A percentile compares a stretch with the other conserved stretches of the same genome.
phyloP scores from a whole-genome alignment of 2,329 filamentous ascomycete genomes.

The Aspergillus chevalieri region DNA sequence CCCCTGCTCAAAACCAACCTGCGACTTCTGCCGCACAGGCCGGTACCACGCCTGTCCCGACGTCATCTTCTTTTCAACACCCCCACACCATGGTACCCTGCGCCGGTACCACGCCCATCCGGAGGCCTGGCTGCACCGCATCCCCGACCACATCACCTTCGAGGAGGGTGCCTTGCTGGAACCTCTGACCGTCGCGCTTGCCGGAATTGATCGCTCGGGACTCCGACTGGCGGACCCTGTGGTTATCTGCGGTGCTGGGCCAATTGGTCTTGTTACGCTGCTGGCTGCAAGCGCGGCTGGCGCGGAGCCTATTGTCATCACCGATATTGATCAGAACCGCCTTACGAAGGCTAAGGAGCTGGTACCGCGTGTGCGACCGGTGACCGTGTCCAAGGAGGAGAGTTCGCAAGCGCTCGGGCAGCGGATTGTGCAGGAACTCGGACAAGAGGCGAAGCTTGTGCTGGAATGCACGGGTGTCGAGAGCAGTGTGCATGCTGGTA shows the following conservation, averaged over 20 bases:
- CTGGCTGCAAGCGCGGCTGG: slow-evolving; percentile 12
- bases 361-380: slow-evolving; percentile 8
- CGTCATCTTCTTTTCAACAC: slow-evolving; percentile 14
- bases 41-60: slow-evolving; percentile 15
- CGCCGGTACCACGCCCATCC: slow-evolving; percentile 15
- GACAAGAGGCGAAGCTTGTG: slow-evolving; percentile 14
- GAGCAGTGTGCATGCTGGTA: slow-evolving; percentile 14
- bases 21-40: slow-evolving; percentile 12
- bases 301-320: slow-evolving; percentile 14
- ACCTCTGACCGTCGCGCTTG: slow-evolving; percentile 13
- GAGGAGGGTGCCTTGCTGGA: slow-evolving; percentile 13
- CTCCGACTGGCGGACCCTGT: slow-evolving; percentile 11
- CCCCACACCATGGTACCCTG: slow-evolving; percentile 14
- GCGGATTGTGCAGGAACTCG: slow-evolving; percentile 10
- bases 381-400: slow-evolving; percentile 5
- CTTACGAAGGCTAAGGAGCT: slow-evolving; percentile 15
- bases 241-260: slow-evolving; percentile 13
- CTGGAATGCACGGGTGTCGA: slow-evolving; percentile 16
- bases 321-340: slow-evolving; percentile 12
- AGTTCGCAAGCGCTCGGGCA: slow-evolving; percentile 5
- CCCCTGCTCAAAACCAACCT: slow-evolving; percentile 14
- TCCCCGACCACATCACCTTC: slow-evolving; percentile 12
- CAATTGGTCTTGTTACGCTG: slow-evolving; percentile 15
- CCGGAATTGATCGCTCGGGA: slow-evolving; percentile 12
- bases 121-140: slow-evolving; percentile 12